phyloP scores from a whole-genome alignment of 2,329 filamentous ascomycete genomes.

The Hypoxylon sp. region DNA sequence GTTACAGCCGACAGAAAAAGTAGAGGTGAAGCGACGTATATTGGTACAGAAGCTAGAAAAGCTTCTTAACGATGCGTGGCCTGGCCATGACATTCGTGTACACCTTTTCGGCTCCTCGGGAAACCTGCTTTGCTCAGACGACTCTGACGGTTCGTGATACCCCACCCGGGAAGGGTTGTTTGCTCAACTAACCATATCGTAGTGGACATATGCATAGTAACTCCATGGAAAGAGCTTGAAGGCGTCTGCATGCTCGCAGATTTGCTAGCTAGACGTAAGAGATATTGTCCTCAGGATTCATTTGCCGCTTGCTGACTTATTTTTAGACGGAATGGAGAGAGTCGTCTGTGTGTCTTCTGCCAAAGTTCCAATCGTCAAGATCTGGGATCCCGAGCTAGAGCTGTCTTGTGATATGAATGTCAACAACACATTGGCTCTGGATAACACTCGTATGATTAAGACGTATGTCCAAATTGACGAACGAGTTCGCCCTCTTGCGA shows the following conservation, averaged over 20 bases:
- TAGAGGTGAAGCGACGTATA: constrained; percentile 79
- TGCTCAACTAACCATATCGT: constrained; percentile 50
- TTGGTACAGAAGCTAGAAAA: constrained; percentile 90
- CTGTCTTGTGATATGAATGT: constrained; percentile 98
- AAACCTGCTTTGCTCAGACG: constrained; percentile 92
- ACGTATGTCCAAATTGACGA: constrained; percentile 96
- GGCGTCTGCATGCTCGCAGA: constrained; percentile 92
- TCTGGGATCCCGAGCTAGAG: constrained; percentile 93
- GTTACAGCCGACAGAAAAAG: constrained; percentile 84
- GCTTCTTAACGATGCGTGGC: constrained; percentile 92
- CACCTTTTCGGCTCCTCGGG: constrained; percentile 98
- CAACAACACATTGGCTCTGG: constrained; percentile 93
- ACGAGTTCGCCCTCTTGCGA: constrained; percentile 89
- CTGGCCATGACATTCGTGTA: constrained; percentile 88
- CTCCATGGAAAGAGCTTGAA: constrained; percentile 87
- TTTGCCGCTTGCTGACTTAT: constrained; percentile 52
- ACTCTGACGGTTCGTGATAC: constrained; percentile 84
- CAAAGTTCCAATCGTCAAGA: constrained; percentile 98
- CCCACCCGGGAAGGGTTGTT: background rate
- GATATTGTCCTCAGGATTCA: constrained; percentile 36
- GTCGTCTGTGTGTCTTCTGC: constrained; percentile 95
- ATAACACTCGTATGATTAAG: constrained; percentile 98
- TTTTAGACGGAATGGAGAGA: constrained; percentile 92
- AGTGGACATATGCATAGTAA: constrained; percentile 99
- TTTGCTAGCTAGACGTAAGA: constrained; percentile 84